Evolutionary conservation across 2,329 filamentous ascomycete genomes (phyloP), one percentile per base, ranked within the genome.

Genomic region (Epichloe sibirici): DNA sequence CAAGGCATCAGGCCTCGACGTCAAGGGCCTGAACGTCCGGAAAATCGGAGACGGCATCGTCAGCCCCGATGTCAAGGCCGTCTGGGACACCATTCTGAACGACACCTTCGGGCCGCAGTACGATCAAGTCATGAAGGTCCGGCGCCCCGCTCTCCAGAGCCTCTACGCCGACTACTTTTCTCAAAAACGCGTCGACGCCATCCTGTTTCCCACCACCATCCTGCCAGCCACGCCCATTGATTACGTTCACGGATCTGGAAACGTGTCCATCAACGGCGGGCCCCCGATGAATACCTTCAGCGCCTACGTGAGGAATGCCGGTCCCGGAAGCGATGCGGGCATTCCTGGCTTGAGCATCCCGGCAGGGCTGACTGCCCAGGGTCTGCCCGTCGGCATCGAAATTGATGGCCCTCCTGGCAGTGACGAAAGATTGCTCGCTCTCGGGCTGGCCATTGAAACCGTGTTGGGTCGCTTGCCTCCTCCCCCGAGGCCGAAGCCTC

Each of bases 321-420:
- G 47, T 9, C 55, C 56, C 3, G 55, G 53, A 5, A 58, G 56
- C 45, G 34, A 57, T n/a, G 56, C 56, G 7, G 56, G 56, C 23
- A 53, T 58, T 11, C 56, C 56, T 2, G 56, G 56, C 25, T 28
- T 58, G 39, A 55, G 53, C 37, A 55, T 58, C 21, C 56, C 56
- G 1, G 53, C 45, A 4, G 56, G 56, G 11, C 6, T 52, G 21
- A 58, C 56, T 8, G 8, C 34, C 2, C 23, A 15, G 4, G 51
- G 53, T 9, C 42, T 57, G 43, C 56, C 56, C 3, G 39, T 58
- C 12, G 56, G 56, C 8, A 54, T 58, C 38, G 56, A 58, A 35
- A 53, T 58, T 31, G 49, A 57, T 38, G 56, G 56, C 11, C 53
- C 55, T 15, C 45, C 55, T 4, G 55, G 53, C 28, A 57, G 56